Evolutionary conservation across 805 yeast species (phyloP), one percentile per base, ranked within the genome.

Genomic region (Candida maesae): DNA sequence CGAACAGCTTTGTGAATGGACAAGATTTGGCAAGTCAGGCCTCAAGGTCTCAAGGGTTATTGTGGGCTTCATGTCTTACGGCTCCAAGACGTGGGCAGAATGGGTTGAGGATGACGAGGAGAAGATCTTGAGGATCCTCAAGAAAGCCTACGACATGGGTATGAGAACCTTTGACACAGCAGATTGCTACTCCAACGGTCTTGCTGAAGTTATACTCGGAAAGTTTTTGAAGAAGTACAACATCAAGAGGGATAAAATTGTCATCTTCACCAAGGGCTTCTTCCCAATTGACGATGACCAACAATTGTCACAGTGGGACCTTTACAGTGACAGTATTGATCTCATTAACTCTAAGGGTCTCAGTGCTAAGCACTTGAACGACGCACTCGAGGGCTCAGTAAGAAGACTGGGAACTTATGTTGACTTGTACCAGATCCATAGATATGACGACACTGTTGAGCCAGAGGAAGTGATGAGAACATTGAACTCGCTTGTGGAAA

Each of bases 51-150:
- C 79, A 23, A 64, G 65, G 25, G 52, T 76, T 15, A 63, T 76
- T 38, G 68, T 74, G 9, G 81, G 81, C 5, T 73, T 76, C 49
- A 74, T 75, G 81, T 58, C 73, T 1, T 72, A 58, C 49, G 81
- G 79, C 6, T 40, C 44, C 14, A 68, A 68, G 45, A 35, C 39
- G 1, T 71, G 73, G 72, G 60, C 60, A 2, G 61, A 60, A 13
- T 71, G 73, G 73, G 66, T 70, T 21, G 42, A 65, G 19, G 71
- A 67, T 21, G 76, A 74, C 45, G 74, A 74, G 46, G 73, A 69
- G 20, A 46, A 63, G 47, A 65, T 70, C 6, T 67, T 73, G 39
- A 44, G 49, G 13, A 60, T 71, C 19, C 50, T 74, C 60, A 73
- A 73, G 46, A 65, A 63, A 41, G 69, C 71, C 35, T 73, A 71